These are phyloP conservation scores for Ophiostoma sp. DNA, from an alignment of 2,329 filamentous ascomycete species.

Conservation along the genomic window DNA sequence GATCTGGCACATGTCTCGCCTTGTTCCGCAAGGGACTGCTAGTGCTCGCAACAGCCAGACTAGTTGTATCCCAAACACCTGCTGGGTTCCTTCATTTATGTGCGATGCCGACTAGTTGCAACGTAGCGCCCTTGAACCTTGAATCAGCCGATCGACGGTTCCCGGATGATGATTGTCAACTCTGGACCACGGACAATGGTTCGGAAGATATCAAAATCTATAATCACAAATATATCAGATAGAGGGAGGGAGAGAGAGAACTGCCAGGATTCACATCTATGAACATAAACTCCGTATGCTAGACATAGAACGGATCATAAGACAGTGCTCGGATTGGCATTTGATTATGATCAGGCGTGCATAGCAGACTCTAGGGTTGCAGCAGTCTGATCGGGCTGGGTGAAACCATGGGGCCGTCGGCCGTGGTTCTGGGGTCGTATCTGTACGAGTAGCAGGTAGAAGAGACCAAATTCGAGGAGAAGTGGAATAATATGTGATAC, in stretches of 20 bases:
- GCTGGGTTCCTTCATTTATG: neutral
- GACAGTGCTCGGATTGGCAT: neutral
- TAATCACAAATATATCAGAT: too few relatives aligned
- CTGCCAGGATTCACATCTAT: too few relatives aligned
- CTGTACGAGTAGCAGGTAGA: neutral
- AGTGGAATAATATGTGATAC: neutral
- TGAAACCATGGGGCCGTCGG: conserved; percentile 7
- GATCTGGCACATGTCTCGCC: conserved; percentile 12
- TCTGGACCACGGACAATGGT: too few relatives aligned
- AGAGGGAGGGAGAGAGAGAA: too few relatives aligned
- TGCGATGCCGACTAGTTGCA: too few relatives aligned
- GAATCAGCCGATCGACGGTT: too few relatives aligned
- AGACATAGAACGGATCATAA: neutral
- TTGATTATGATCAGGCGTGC: neutral
- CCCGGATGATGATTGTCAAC: too few relatives aligned
- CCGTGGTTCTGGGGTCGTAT: neutral
- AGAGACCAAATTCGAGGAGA: neutral
- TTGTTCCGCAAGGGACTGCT: conserved; percentile 11
- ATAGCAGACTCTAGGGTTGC: neutral
- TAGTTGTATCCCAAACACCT: neutral
- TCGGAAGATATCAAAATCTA: too few relatives aligned
- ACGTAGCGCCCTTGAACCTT: too few relatives aligned
- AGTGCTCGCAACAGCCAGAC: neutral
- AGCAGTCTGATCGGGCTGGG: conserved; percentile 3
- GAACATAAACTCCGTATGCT: too few relatives aligned